A percentile compares a stretch with the other conserved stretches of the same genome.
phyloP scores from a whole-genome alignment of 257 asterid genomes.

The Ligustrum vulgare region DNA sequence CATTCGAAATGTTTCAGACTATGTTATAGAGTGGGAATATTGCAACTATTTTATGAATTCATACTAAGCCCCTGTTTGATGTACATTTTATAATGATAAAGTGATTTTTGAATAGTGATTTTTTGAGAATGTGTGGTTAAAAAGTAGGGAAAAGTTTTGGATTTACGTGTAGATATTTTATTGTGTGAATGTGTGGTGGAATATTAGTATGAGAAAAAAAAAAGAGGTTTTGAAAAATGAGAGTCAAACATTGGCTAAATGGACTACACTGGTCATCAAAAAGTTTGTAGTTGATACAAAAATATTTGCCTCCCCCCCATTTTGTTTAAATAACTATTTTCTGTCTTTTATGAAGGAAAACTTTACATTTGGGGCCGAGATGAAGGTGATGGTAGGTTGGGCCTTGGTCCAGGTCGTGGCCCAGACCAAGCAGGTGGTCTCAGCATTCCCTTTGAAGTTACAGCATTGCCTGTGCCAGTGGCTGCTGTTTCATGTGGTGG shows the following conservation, averaged over 20 bases:
- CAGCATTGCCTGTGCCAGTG: slow-evolving; percentile 66
- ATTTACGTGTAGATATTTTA: no score
- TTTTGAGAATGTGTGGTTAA: no score
- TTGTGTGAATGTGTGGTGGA: no score
- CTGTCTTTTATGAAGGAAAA: slow-evolving; percentile 52
- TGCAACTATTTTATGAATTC: background rate
- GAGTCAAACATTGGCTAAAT: no score
- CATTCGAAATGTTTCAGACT: background rate
- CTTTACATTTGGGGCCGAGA: slow-evolving; percentile 96
- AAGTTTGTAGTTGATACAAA: background rate
- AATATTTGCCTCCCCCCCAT: background rate
- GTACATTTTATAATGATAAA: no score
- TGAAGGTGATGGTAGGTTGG: slow-evolving; percentile 98
- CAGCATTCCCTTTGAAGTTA: slow-evolving; percentile 78
- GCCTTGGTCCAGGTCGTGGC: slow-evolving; percentile 96
- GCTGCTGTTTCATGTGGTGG: slow-evolving; percentile 97
- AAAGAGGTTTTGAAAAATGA: no score
- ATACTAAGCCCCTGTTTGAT: background rate
- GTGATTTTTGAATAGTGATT: no score
- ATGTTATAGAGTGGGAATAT: background rate
- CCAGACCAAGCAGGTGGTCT: slow-evolving; percentile 89
- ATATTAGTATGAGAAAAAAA: no score
- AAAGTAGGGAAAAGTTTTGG: no score
- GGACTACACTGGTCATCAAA: background rate
- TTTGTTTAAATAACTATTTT: background rate